Base-by-base conservation (phyloP, 2,329 filamentous ascomycete genomes). In the Alternaria consortialis region DNA sequence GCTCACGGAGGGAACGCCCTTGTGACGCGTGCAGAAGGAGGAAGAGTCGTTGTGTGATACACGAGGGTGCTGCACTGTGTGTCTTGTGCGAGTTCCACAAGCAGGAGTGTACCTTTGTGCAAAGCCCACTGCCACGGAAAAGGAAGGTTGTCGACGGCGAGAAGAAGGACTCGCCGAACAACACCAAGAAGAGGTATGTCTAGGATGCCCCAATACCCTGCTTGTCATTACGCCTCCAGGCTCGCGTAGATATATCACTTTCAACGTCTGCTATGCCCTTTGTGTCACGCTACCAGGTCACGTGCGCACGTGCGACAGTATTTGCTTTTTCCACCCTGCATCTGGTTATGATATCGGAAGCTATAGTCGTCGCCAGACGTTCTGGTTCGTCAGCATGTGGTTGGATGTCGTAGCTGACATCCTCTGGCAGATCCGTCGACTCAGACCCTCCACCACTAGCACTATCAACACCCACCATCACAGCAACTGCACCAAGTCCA, bases 41-140 rank as follows among this genome's bases (percentile, higher is more conserved):
- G 67, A 91, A 91, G 77, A 88, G 87, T 72, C 90, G 90, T 80
- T 95, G 92, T 80, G 88, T 93, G 64, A 86, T 91, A 75, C 90
- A 93, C 74, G 91, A 94, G 76, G 90, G 90, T 66, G 88, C 91
- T 70, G 84, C 84, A 39, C 83, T 85, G 67, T 95, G 92, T 79
- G 86, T 92, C 64, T 84, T 92, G 65, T 96, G 92, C 80, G 90
- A 92, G 75, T 88, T 90, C 76, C 89, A 90, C 79, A 90, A 89
- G 72, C 87, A 91, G 74, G 89, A 92, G 69, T 95, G 92, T 80
- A 94, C 92, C 43, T 88, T 94, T 76, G 84, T 89, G 52, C 88
- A 90, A 67, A 92, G 90, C 77, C 91, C 91, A 25, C 88, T 89
- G 74, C 89, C 90, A 58, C 87, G 92, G 70, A 95, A 95, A 83